A percentile compares a stretch with the other conserved stretches of the same genome.
These are phyloP conservation scores for Vigna unguiculata DNA, from an alignment of 306 rosid genomes.

Conservation along the genomic window DNA sequence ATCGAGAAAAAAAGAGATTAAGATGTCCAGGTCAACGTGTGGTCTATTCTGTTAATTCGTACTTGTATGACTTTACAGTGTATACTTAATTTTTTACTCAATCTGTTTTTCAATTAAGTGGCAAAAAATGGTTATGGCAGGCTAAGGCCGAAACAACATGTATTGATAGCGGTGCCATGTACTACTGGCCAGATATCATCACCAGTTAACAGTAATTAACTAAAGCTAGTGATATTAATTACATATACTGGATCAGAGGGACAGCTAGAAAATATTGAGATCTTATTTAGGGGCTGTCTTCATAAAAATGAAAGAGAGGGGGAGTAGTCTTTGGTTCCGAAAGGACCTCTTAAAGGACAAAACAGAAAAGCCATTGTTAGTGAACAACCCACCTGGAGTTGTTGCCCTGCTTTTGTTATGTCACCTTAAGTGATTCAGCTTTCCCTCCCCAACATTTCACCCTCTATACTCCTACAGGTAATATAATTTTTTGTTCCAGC, in stretches of 20 bases:
- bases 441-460: not conserved
- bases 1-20: too few relatives aligned
- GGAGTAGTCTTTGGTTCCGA: constrained; percentile 51
- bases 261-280: not conserved
- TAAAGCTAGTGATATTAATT: not conserved
- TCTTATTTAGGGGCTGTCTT: constrained; percentile 26
- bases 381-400: constrained; percentile 56
- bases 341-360: constrained; percentile 65
- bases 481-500: constrained; percentile 29
- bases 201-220: constrained; percentile 17
- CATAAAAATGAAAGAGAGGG: constrained; percentile 19
- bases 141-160: too few relatives aligned
- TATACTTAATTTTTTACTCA: constrained; percentile 3
- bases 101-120: constrained; percentile 38
- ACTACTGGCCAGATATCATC: constrained; percentile 17
- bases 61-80: constrained; percentile 9
- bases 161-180: constrained; percentile 20
- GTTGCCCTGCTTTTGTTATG: constrained; percentile 47
- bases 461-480: constrained; percentile 10
- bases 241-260: constrained; percentile 31
- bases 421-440: constrained; percentile 43
- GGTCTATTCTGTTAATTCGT: constrained; percentile 23
- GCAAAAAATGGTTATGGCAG: too few relatives aligned
- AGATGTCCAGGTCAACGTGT: not conserved
- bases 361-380: constrained; percentile 56